A percentile compares a stretch with the other conserved stretches of the same genome.
phyloP scores from a whole-genome alignment of 257 asterid species.

The Solanum sejunctum region DNA sequence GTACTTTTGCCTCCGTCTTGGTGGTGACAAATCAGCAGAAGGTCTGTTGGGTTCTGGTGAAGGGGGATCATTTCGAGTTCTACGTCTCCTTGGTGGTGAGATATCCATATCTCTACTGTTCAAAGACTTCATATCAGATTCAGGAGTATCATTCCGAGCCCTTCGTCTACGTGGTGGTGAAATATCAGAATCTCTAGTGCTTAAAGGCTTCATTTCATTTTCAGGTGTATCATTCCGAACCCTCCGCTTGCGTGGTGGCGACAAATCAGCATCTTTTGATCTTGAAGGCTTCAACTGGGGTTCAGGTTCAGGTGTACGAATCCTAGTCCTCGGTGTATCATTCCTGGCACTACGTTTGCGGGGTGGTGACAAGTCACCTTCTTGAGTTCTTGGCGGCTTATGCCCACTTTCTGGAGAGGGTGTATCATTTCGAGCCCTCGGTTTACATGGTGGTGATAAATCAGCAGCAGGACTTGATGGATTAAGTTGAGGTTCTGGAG shows the following conservation, averaged over 20 bases:
- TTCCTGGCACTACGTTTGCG: conserved; percentile 23
- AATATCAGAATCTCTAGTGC: conserved; percentile 1
- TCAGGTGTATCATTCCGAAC: conserved; percentile 44
- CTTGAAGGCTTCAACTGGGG: neutral
- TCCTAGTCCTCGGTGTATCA: neutral
- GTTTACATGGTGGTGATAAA: conserved; percentile 4
- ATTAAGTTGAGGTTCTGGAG: conserved; percentile 9
- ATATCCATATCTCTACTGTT: neutral
- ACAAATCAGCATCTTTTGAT: conserved; percentile 2
- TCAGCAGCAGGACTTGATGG: neutral
- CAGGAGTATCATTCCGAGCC: conserved; percentile 39
- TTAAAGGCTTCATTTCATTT: conserved; percentile 8
- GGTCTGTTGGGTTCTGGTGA: conserved; percentile 26
- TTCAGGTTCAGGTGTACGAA: neutral
- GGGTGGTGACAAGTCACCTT: conserved; percentile 42
- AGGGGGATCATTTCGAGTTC: conserved; percentile 41
- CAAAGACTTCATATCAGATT: conserved; percentile 16
- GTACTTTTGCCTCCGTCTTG: conserved; percentile 22
- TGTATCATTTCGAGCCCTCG: neutral
- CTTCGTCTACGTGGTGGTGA: conserved; percentile 5
- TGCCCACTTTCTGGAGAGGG: neutral
- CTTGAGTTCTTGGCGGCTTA: neutral
- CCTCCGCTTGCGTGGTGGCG: conserved; percentile 5
- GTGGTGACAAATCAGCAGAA: conserved; percentile 47
- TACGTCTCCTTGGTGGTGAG: conserved; percentile 12